Evolutionary conservation across 2,329 filamentous ascomycete species (phyloP), one percentile per base, ranked within the genome.

Genomic region (Septoria petroselini): DNA sequence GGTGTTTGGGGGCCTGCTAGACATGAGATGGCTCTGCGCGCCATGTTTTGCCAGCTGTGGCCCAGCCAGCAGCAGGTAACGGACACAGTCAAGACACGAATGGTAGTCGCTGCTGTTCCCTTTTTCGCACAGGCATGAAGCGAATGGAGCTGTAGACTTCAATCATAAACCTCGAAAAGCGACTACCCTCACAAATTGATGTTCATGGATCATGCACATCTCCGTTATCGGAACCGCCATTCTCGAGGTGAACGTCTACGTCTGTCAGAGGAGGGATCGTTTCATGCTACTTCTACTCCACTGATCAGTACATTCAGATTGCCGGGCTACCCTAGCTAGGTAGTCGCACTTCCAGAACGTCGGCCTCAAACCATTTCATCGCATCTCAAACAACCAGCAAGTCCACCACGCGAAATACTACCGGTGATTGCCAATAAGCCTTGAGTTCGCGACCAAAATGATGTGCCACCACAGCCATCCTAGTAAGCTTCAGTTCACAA

Each of bases 1-100:
- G 43, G 43, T 46, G 43, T 46, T 46, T 46, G 43, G 43, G 43
- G 43, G 43, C 43, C 41, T 43, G 41, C 43, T 40, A 46, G 43
- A 39, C 43, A 46, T 39, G 33, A 37, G 25, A 38, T 30, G 43
- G 43, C 43, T 38, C 43, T 40, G 33, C 43, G 43, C 23, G 23
- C 23, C 5, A 27, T 27, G 43, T 37, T 21, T 46, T 19, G 33
- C 33, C 39, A 34, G 43, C 43, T 46, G 18, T 19, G 42, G 31
- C 27, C 31, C 30, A 33, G 42, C 42, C 31, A 9, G 18, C n/a
- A 37, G 34, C 43, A 46, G 43, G 43, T 46, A 19, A 29, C 27
- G 33, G 43, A 46, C 33, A 29, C 43, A 46, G 43, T 31, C 23
- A 34, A 46, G 34, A 37, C 43, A 30, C 18, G 27, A 30, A 46